Base-by-base conservation (phyloP, 2,329 filamentous ascomycete genomes). In the Trichoderma koningiopsis region DNA sequence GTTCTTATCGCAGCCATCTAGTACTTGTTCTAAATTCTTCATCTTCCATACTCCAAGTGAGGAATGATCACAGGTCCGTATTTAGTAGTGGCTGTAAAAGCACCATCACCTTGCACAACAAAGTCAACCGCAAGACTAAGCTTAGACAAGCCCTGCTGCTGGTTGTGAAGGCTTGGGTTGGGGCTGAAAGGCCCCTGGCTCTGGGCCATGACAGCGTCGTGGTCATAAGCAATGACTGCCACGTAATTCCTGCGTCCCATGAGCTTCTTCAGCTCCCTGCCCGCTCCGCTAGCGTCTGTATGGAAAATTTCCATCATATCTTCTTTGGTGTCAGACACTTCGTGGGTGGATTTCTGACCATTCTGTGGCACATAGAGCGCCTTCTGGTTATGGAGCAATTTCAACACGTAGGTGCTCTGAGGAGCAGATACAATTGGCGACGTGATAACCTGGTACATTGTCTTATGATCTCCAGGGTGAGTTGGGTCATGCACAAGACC, bases 251-350 rank as follows among this genome's bases (percentile, higher is more conserved):
- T 86, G 53, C 95, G 86, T 0, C 91, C 93, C 94, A 99, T 99
- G 63, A 99, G 87, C 76, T 95, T 92, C 82, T 94, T 94, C 77
- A 94, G 85, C 79, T 97, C 95, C 58, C 94, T 87, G 0, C 89
- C 85, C 43, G 88, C 84, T n/a, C 96, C 95, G 66, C 91, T 93
- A 19, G 96, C 93, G 75, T 99, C 96, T 8, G 91, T 92, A 76
- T 96, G 93, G 86, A 99, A 99, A 73, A 99, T 96, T 83, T 99
- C 96, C 92, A 99, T 97, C 96, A 99, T 99, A 81, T 99, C 96
- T 80, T 99, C 96, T 81, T 99, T 98, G 58, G 96, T 99, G 79
- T 99, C 96, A 1, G 90, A 92, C 1, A 92, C 87, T 72, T 90
- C 87, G 71, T 93, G 88, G 1, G 86, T 91, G 0, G 91, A 90